phyloP scores from a whole-genome alignment of 164 flowering plant species.

The Sextonia rubra region DNA sequence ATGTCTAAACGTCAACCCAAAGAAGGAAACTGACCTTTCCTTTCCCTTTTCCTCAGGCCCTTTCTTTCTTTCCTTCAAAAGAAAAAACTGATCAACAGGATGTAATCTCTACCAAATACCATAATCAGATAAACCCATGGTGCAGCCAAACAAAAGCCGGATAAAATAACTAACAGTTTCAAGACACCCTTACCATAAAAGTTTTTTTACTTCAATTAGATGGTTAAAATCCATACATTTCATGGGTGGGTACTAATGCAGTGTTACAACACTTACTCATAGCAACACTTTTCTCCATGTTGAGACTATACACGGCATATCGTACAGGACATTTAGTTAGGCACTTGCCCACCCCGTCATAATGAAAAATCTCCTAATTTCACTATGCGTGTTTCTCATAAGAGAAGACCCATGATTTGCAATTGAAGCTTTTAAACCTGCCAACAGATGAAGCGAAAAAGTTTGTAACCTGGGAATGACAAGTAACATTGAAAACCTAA shows the following conservation, averaged over 20 bases:
- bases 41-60: too few species aligned
- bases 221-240: neutral
- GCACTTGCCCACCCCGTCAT: neutral
- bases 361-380: neutral
- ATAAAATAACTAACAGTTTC: too few species aligned
- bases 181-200: too few species aligned
- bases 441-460: slow-evolving; percentile 54
- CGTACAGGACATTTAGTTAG: neutral
- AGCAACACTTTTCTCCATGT: neutral
- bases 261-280: neutral
- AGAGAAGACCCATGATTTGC: slow-evolving; percentile 65
- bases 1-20: too few species aligned
- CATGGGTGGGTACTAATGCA: neutral
- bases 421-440: slow-evolving; percentile 55
- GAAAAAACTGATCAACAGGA: too few species aligned
- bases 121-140: too few species aligned
- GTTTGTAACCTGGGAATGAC: slow-evolving; percentile 24
- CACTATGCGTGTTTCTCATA: neutral
- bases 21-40: too few species aligned
- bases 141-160: too few species aligned
- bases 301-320: neutral
- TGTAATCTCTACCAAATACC: too few species aligned
- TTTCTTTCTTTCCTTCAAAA: too few species aligned
- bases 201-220: too few species aligned
- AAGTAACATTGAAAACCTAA: neutral